Conservation (phyloP, 148 eudicot genomes). For the Rhododendron molle region DNA sequence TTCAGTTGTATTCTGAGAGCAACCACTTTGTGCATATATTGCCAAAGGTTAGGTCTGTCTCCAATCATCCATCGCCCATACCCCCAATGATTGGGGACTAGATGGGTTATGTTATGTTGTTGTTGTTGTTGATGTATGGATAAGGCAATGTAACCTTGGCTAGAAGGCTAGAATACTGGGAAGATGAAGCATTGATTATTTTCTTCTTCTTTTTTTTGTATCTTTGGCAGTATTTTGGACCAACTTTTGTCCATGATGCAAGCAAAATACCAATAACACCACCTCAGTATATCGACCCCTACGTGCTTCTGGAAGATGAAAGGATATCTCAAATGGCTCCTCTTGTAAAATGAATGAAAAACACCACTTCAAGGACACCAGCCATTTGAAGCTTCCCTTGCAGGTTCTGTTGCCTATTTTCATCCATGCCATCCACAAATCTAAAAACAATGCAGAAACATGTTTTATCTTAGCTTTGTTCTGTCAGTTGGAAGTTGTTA, state of each 20-base stretch:
- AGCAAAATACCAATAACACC: constrained; percentile 27
- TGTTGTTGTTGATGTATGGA: neutral
- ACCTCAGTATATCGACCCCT: constrained; percentile 79
- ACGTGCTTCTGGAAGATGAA: constrained; percentile 77
- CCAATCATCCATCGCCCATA: no score
- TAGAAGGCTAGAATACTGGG: neutral
- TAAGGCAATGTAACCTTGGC: neutral
- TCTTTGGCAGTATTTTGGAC: constrained; percentile 73
- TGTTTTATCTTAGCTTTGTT: neutral
- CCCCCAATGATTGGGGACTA: no score
- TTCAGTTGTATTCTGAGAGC: no score
- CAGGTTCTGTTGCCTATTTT: constrained; percentile 8
- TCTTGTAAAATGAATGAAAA: constrained; percentile 23
- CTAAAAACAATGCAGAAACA: neutral
- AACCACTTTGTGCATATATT: no score
- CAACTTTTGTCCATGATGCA: constrained; percentile 68
- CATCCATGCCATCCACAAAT: neutral
- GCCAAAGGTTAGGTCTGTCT: no score
- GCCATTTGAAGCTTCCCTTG: constrained; percentile 1
- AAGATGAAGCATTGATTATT: neutral
- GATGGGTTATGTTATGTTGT: no score
- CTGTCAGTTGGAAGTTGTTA: neutral
- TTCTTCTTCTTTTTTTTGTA: neutral
- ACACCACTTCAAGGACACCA: neutral
- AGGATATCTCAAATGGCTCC: constrained; percentile 46